phyloP scores from a whole-genome alignment of 2,329 filamentous ascomycete species.

The Mycosphaerella arachidis region DNA sequence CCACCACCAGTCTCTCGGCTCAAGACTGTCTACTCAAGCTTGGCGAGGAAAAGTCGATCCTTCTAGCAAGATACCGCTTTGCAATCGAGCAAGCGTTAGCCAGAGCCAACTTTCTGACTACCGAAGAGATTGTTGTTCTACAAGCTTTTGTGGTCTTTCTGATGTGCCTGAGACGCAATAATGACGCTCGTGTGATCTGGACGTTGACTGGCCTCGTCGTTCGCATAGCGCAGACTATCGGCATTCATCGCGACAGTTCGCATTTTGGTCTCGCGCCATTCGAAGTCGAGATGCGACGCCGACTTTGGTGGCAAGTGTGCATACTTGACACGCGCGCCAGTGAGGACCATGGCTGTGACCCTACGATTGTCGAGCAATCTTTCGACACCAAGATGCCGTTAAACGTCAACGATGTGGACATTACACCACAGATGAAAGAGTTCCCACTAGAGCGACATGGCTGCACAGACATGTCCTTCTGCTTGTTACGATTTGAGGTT shows the following conservation, averaged over 20 bases:
- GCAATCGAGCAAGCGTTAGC: conserved; percentile 61
- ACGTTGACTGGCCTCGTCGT: conserved; percentile 56
- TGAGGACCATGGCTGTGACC: conserved; percentile 61
- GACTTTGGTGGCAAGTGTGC: conserved; percentile 58
- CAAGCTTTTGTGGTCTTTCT: conserved; percentile 61
- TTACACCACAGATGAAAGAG: conserved; percentile 47
- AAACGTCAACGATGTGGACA: conserved; percentile 53
- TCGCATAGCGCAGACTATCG: conserved; percentile 56
- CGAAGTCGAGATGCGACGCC: conserved; percentile 55
- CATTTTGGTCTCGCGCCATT: conserved; percentile 55
- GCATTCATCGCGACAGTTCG: conserved; percentile 56
- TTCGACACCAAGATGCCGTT: conserved; percentile 59
- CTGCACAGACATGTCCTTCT: conserved; percentile 57
- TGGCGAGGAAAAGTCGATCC: conserved; percentile 48
- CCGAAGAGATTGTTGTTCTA: conserved; percentile 57
- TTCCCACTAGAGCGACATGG: conserved; percentile 46
- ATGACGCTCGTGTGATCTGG: conserved; percentile 51
- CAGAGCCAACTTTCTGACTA: conserved; percentile 58
- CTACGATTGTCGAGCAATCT: conserved; percentile 53
- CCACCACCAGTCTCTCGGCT: conserved; percentile 49
- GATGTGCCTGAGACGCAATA: conserved; percentile 51
- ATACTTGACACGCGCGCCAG: conserved; percentile 57
- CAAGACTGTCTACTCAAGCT: conserved; percentile 47
- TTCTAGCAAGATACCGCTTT: conserved; percentile 56
- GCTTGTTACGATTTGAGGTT: conserved; percentile 51